Evolutionary conservation across 2,329 filamentous ascomycete genomes (phyloP).

Genomic region (Triangularia setosa): DNA sequence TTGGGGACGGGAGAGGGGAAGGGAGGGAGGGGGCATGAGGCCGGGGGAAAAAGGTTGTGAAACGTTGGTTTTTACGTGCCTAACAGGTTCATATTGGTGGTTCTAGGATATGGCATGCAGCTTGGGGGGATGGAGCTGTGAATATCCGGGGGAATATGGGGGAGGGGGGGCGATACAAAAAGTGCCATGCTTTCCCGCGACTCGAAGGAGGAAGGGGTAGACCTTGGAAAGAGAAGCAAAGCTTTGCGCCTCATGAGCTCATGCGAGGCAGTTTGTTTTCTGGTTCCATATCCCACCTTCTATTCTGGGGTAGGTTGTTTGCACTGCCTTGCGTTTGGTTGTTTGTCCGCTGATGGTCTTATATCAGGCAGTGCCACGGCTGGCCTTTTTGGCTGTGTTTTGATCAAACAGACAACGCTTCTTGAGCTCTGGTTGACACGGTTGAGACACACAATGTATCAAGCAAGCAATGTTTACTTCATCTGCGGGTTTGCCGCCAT

Average conservation of each 20-base stretch:
- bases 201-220: neutral
- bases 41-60: neutral
- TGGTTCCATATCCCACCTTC: neutral
- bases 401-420: neutral
- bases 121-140: neutral
- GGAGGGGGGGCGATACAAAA: neutral
- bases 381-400: neutral
- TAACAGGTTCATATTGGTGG: neutral
- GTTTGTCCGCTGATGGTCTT: neutral
- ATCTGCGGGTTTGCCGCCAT: constrained; percentile 62
- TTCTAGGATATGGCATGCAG: neutral
- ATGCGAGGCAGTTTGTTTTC: neutral
- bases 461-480: constrained; percentile 51
- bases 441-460: constrained; percentile 35
- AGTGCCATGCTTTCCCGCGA: neutral
- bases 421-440: neutral
- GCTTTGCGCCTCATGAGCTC: neutral
- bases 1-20: neutral
- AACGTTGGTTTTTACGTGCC: neutral
- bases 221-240: neutral
- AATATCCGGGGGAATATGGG: neutral
- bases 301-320: neutral
- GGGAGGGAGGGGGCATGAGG: neutral
- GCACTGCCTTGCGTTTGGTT: neutral
- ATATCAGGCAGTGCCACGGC: neutral